Evolutionary conservation across 2,329 filamentous ascomycete genomes (phyloP).

Genomic region (Mariannaea sp.): DNA sequence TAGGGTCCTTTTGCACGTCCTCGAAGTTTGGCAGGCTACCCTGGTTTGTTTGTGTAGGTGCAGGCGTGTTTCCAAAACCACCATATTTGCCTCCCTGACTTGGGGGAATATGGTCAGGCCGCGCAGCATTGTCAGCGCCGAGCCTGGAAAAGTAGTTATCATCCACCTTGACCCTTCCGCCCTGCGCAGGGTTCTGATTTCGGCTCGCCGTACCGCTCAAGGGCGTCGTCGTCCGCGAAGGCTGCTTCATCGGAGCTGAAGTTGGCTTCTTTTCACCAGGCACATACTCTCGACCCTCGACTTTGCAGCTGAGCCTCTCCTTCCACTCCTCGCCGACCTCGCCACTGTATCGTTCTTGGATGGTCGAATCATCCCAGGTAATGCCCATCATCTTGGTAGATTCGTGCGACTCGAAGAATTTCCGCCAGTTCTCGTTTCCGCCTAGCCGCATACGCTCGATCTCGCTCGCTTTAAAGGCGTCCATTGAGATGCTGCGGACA

Average conservation of each 20-base stretch:
- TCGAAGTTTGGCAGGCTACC: conserved; percentile 70
- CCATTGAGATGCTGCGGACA: conserved; percentile 97
- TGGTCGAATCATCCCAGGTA: conserved; percentile 84
- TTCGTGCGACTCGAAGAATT: conserved; percentile 79
- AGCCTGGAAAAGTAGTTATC: conserved; percentile 90
- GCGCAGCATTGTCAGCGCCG: conserved; percentile 78
- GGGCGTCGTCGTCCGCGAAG: conserved; percentile 48
- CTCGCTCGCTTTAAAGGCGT: conserved; percentile 92
- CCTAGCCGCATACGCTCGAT: conserved; percentile 93
- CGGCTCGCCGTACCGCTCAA: conserved; percentile 47
- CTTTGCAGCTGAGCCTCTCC: conserved; percentile 82
- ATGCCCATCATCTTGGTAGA: conserved; percentile 69
- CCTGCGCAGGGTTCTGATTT: conserved; percentile 46
- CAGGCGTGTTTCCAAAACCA: conserved; percentile 84
- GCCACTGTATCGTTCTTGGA: conserved; percentile 87
- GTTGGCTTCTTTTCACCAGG: conserved; percentile 65
- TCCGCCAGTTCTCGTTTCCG: conserved; percentile 85
- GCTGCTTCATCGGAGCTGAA: conserved; percentile 40
- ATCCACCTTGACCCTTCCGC: conserved; percentile 66
- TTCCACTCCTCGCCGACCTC: conserved; percentile 96
- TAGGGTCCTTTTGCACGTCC: conserved; percentile 88
- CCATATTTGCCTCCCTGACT: conserved; percentile 91
- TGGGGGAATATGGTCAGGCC: conserved; percentile 76
- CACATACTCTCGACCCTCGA: conserved; percentile 86
- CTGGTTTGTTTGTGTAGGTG: conserved; percentile 51